Evolutionary conservation across 2,329 filamentous ascomycete genomes (phyloP), one percentile per base, ranked within the genome.

Genomic region (Rugonectria rugulosa): DNA sequence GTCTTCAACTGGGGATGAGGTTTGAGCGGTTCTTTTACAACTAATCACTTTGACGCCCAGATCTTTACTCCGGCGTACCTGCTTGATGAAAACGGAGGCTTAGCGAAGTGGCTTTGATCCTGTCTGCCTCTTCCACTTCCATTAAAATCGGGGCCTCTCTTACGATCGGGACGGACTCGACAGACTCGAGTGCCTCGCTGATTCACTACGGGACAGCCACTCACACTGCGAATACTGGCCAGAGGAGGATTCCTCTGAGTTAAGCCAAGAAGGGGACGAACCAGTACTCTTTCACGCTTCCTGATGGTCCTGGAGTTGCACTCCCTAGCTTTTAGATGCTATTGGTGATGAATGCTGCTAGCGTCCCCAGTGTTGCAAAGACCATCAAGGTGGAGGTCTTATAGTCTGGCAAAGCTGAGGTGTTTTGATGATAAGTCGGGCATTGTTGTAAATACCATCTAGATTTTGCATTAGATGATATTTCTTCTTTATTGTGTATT

Each of bases 261-360:
- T 9, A 62, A 21, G 10, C 6, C 1, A 42, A 37, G 1, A 26
- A 31, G 1, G 55, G 51, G 0, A 59, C 49, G 19, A 62, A 57
- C 14, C 15, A 19, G 8, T 64, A 64, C 10, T 34, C 55, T 3
- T 56, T 63, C 23, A 24, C 51, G 15, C 45, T 63, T 3, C 61
- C 61, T 2, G 15, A 32, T n/a, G 61, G 64, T 21, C 19, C 58
- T 3, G 61, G 61, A 4, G 17, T 63, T 27, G 61, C 58, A 5
- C 9, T 64, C 14, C 61, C 61, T 7, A 61, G 61, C 14, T 64
- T 64, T 21, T 64, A 61, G 61, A 64, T 64, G 61, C 36, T 64
- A 37, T 64, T 64, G 36, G 61, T 64, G 1, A 57, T 64, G 48
- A 59, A 60, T 21, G 34, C 23, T 40, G 60, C 40, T 17, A 58